Evolutionary conservation across 2,329 filamentous ascomycete species (phyloP).

Genomic region (Hortaea werneckii): DNA sequence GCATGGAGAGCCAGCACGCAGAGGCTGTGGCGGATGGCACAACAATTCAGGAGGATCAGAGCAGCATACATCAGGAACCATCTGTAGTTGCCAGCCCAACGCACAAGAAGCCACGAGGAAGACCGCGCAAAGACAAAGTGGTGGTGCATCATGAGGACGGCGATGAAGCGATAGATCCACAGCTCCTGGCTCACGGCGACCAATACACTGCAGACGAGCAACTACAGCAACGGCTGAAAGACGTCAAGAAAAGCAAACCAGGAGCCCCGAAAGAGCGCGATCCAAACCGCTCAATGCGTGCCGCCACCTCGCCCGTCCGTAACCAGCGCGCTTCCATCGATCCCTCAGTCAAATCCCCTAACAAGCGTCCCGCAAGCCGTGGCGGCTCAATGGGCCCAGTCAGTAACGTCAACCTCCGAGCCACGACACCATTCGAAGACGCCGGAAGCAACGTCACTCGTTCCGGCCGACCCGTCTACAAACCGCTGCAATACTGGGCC

Average conservation of each 20-base stretch:
- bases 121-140: slow-evolving; percentile 3
- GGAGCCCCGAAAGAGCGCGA: slow-evolving; percentile 12
- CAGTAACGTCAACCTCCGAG: slow-evolving; percentile 27
- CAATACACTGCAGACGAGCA: slow-evolving; percentile 3
- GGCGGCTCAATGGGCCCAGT: slow-evolving; percentile 19
- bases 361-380: slow-evolving; percentile 7
- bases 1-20: slow-evolving; percentile 3
- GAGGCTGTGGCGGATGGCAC: neutral
- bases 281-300: slow-evolving; percentile 12
- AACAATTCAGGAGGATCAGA: neutral
- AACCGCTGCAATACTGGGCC: slow-evolving; percentile 75
- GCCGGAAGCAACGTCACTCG: slow-evolving; percentile 54
- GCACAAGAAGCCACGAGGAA: slow-evolving; percentile 4
- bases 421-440: slow-evolving; percentile 33
- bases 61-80: neutral
- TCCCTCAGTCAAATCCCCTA: slow-evolving; percentile 3
- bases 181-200: slow-evolving; percentile 8
- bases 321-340: neutral
- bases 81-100: neutral
- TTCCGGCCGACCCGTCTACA: slow-evolving; percentile 67
- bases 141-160: slow-evolving; percentile 6
- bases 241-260: slow-evolving; percentile 5
- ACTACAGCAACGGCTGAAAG: neutral
- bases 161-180: slow-evolving; percentile 9
- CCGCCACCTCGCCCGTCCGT: slow-evolving; percentile 3